Base-by-base conservation (phyloP, 768 basidiomycete genomes). In the Rhodotorula toruloides region DNA sequence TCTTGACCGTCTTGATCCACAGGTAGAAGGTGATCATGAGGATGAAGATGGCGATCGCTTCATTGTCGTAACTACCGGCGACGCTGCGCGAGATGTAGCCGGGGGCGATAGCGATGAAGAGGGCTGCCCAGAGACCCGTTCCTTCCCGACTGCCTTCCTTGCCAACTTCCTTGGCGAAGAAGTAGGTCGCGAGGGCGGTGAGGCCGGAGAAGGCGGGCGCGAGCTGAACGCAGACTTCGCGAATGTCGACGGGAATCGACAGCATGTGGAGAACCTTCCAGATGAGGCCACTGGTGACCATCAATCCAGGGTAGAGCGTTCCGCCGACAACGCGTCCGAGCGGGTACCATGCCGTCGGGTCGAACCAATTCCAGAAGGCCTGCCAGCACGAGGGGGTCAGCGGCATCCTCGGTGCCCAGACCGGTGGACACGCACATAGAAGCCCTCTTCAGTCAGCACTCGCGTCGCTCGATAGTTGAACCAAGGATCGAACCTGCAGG, bases 321-420 rank as follows among this genome's bases (percentile, higher is more conserved):
- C 94, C 94, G 58, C 96, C 96, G 49, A 98, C 96, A 55, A 96
- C 92, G 74, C 96, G 91, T 50, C 96, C 96, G 1, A 99, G 85
- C 17, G 96, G 96, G 74, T 99, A 98, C 96, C 96, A 99, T 72
- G 94, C 94, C 7, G 94, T 96, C 29, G 93, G 93, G 79, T 99
- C 96, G 77, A 99, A 99, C 96, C 96, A 99, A 76, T 99, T 99
- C 96, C 96, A 99, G 80, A 99, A 98, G 86, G 89, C 94, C 91
- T 96, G 68, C 22, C 60, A 21, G 42, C 25, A 10, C 40, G 32
- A 17, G 27, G 42, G 29, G 8, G 49, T 64, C 37, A 62, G 71
- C 34, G 53, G n/a, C 13, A 22, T 5, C 13, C 7, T 8, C 1
- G 42, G 27, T 21, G 17, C 59, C 25, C n/a, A 6, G 22, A 17